These are phyloP conservation scores for Paraglomus brasilianum DNA, from an alignment of 192 early-diverging fungal species.

Conservation along the genomic window DNA sequence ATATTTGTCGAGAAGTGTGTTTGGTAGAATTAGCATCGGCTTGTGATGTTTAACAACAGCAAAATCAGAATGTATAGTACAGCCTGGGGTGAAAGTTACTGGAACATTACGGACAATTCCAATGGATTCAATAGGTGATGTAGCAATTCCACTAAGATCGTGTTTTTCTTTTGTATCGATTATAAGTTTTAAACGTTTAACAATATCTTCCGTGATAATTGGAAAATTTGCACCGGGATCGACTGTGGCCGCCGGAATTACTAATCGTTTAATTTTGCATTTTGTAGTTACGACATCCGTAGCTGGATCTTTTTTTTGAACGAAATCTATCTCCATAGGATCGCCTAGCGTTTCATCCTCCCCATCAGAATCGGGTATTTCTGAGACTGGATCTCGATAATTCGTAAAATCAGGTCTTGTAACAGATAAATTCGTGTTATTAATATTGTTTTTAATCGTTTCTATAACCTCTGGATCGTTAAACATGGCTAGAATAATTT, in stretches of 20 bases:
- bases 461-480: background rate
- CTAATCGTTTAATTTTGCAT: conserved; percentile 3
- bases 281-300: background rate
- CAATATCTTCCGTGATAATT: conserved; percentile 1
- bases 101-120: background rate
- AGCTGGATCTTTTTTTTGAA: conserved; percentile 8
- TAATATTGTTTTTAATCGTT: background rate
- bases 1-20: background rate
- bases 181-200: background rate
- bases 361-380: background rate
- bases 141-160: conserved; percentile 6
- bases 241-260: background rate
- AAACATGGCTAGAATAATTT: background rate
- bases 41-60: background rate
- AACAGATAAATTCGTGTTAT: background rate
- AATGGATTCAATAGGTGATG: conserved; percentile 3
- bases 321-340: conserved; percentile 17
- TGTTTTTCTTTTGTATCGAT: conserved; percentile 10
- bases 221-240: background rate
- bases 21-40: conserved; percentile 5
- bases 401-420: background rate
- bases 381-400: background rate
- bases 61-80: conserved; percentile 11
- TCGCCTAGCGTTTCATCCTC: background rate
- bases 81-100: background rate